Base-by-base conservation (phyloP, 2,329 filamentous ascomycete genomes). In the Helicocarpus griseus region DNA sequence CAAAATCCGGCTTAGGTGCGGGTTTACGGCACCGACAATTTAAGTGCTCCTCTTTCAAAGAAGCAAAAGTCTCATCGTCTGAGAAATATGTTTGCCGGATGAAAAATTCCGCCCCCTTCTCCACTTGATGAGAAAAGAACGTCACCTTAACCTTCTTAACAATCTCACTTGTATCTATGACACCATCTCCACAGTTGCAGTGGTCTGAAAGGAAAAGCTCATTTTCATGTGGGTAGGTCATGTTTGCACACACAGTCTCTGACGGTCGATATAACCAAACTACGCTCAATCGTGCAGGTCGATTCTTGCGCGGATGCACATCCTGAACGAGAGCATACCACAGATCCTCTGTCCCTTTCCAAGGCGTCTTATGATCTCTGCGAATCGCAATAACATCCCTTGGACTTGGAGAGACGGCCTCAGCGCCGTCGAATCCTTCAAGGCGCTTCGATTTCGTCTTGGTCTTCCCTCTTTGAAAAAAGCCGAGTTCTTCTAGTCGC, bases 201-300 rank as follows among this genome's bases (percentile, higher is more conserved):
- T 89, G 81, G 48, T 89, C 80, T 0, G 83, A 87, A 0, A 91
- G 67, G 55, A 93, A 93, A 0, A 93, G 66, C 65, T 94, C 87
- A 48, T 89, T 86, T 0, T 68, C 55, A 65, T 80, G 83, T 0
- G 84, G 83, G 58, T 91, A 94, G 8, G 75, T 76, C 67, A 83
- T 82, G 5, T 77, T 69, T 0, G 76, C 78, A 40, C 89, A 86
- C 0, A 83, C 78, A 0, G 88, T 93, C 50, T 93, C 83, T 0
- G 74, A 71, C 0, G 87, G 78, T 2, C 78, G 74, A 57, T 90
- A 91, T 0, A 93, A 71, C 87, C 87, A 93, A 1, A 86, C 74
- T 0, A 89, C 78, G 50, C 83, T 76, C 9, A 89, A 79, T 1
- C 69, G 69, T 0, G 64, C 66, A 14, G 55, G 56, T 0, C 73